A percentile compares a stretch with the other conserved stretches of the same genome.
Conservation (phyloP, 495 filamentous ascomycete genomes). For the Penicillium alfredii region DNA sequence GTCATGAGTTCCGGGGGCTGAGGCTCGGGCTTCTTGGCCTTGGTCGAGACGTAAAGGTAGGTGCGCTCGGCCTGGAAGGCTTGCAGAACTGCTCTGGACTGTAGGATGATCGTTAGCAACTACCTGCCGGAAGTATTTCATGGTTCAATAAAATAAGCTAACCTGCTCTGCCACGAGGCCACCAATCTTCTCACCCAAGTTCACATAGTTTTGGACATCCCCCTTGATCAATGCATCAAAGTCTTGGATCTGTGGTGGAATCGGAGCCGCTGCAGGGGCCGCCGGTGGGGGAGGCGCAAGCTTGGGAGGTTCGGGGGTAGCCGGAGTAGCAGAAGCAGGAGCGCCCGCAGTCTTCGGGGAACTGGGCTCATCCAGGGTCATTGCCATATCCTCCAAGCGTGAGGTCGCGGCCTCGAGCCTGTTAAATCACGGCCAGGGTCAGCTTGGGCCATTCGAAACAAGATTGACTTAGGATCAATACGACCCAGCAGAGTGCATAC, state of each 20-base stretch:
- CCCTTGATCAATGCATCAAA: constrained; percentile 75
- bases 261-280: constrained; percentile 46
- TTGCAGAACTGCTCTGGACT: constrained; percentile 55
- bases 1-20: constrained; percentile 67
- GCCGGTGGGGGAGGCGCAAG: constrained; percentile 40
- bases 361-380: constrained; percentile 55
- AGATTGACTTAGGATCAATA: too few relatives aligned
- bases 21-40: constrained; percentile 84
- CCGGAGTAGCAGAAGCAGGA: constrained; percentile 32
- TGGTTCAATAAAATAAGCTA: constrained; percentile 4
- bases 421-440: constrained; percentile 19
- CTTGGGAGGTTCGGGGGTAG: constrained; percentile 32
- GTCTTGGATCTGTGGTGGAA: constrained; percentile 75
- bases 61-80: constrained; percentile 79
- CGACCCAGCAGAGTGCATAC: constrained; percentile 19
- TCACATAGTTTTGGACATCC: constrained; percentile 71
- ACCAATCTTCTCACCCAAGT: constrained; percentile 70
- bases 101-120: constrained; percentile 7
- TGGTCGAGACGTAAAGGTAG: constrained; percentile 81
- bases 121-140: not conserved
- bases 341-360: constrained; percentile 42
- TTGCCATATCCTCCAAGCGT: constrained; percentile 90
- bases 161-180: constrained; percentile 78
- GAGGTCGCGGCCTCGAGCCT: constrained; percentile 98
- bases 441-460: constrained; percentile 10